Base-by-base conservation (phyloP, 495 filamentous ascomycete genomes). In the Hyaloscypha hepaticicola region DNA sequence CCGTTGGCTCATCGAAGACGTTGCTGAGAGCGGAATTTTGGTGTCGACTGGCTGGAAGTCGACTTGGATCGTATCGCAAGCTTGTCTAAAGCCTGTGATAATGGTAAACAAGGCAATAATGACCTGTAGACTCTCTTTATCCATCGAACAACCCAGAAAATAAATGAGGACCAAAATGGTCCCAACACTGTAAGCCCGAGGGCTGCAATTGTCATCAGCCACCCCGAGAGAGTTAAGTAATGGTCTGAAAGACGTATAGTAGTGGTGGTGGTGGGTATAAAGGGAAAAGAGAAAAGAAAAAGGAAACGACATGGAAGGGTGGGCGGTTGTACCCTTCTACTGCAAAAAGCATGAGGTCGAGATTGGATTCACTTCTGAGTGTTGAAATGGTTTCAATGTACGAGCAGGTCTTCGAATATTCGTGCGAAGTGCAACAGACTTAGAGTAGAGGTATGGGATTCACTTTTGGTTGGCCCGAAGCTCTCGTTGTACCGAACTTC, bases 211-310 rank as follows among this genome's bases (percentile, higher is more conserved):
- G 64, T 66, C 64, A 66, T 66, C 14, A 3, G 58, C 64, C 64
- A 66, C 34, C 64, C 64, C 58, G 64, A 66, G 51, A 66, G 49
- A 33, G 58, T 48, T 50, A 66, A 61, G 33, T 58, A 66, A 56
- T 51, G 64, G 58, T 66, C 64, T 49, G 64, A 48, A 50, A 66
- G 63, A 57, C 58, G 49, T 50, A 65, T 66, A 49, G 64, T 60
- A 27, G 50, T 48, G 19, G 48, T 63, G 25, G 60, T 56, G 51
- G 60, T 55, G 11, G 60, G 50, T 61, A 29, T 61, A 49, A 56
- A 66, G 50, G 64, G 58, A 49, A 61, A 61, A 66, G 57, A 64
- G 62, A 52, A 64, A 58, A 58, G n/a, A 50, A 64, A 64, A 64
- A 55, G 25, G 63, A 65, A 65, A 65, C 63, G 63, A 65, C 28